phyloP scores from a whole-genome alignment of 2,329 filamentous ascomycete species.

The Ophiostoma pallidulum region DNA sequence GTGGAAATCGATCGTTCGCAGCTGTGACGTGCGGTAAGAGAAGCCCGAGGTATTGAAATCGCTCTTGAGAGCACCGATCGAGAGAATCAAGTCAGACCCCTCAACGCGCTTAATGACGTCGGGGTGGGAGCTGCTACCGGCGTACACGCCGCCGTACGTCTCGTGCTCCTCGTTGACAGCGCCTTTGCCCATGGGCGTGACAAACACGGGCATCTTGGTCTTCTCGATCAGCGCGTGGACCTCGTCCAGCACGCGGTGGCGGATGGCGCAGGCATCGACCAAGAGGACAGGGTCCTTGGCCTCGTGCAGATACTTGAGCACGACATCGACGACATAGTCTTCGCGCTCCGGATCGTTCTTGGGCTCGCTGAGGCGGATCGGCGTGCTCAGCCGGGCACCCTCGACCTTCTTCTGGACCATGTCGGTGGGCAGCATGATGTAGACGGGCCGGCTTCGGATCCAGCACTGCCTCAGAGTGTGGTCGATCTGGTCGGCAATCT shows the following conservation, averaged over 20 bases:
- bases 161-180: conserved; percentile 66
- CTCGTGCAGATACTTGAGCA: conserved; percentile 55
- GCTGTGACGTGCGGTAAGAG: conserved; percentile 65
- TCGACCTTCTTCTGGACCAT: conserved; percentile 70
- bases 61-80: conserved; percentile 57
- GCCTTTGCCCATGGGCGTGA: conserved; percentile 86
- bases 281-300: conserved; percentile 70
- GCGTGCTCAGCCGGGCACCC: conserved; percentile 58
- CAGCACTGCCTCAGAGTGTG: conserved; percentile 66
- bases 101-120: conserved; percentile 57
- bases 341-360: conserved; percentile 62
- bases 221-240: conserved; percentile 63
- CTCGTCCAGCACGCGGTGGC: conserved; percentile 64
- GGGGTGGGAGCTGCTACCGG: conserved; percentile 63
- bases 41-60: conserved; percentile 81
- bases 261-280: conserved; percentile 73
- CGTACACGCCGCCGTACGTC: conserved; percentile 79
- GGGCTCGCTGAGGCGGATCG: conserved; percentile 57
- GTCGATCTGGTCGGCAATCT: conserved; percentile 69
- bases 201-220: conserved; percentile 69
- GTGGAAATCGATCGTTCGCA: conserved; percentile 75
- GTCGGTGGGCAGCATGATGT: conserved; percentile 74
- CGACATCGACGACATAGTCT: conserved; percentile 71
- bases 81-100: conserved; percentile 59
- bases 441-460: conserved; percentile 66